Evolutionary conservation across 495 filamentous ascomycete genomes (phyloP).

Genomic region (Podospora conica): DNA sequence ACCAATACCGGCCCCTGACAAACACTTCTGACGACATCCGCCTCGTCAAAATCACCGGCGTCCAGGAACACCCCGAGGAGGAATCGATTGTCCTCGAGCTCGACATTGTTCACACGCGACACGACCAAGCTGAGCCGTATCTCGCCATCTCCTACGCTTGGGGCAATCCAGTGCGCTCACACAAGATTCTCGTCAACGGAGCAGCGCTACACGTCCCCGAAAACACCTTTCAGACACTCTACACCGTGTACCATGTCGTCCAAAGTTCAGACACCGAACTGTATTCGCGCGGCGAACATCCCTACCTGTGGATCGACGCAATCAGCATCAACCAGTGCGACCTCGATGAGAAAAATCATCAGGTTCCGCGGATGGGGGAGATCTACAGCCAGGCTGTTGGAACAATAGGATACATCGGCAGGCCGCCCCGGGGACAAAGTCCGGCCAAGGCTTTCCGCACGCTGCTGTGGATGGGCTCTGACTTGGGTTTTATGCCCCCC

Average conservation of each 20-base stretch:
- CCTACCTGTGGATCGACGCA: not conserved
- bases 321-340: not conserved
- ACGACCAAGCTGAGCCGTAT: not conserved
- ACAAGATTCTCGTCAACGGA: not conserved
- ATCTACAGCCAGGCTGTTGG: not conserved
- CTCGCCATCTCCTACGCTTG: not conserved
- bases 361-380: not conserved
- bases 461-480: not conserved
- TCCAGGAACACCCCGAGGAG: not conserved
- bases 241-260: not conserved
- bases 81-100: not conserved
- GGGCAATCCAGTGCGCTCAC: not conserved
- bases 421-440: not conserved
- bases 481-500: not conserved
- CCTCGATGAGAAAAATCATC: not conserved
- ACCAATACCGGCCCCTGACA: not conserved
- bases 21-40: not conserved
- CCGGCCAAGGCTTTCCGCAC: not conserved
- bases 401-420: not conserved
- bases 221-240: not conserved
- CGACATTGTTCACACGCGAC: not conserved
- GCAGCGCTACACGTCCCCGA: not conserved
- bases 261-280: not conserved
- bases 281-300: not conserved
- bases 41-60: not conserved